phyloP scores from a whole-genome alignment of 306 rosid genomes.

The Nissolia schottii region DNA sequence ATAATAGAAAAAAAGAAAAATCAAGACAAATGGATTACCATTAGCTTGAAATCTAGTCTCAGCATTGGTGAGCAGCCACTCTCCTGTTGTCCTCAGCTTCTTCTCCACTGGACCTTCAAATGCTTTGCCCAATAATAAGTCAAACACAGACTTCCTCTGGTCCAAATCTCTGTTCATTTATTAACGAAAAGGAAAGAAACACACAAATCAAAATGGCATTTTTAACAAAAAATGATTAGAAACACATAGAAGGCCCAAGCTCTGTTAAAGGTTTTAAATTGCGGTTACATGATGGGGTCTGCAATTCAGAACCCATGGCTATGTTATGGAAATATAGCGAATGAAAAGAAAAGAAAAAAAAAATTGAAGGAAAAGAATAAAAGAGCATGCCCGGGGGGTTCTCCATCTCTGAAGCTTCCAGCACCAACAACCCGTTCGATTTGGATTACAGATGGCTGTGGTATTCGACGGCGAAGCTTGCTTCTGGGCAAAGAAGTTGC shows the following conservation, averaged over 20 bases:
- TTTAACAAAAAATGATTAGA: background rate
- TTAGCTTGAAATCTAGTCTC: conserved; percentile 47
- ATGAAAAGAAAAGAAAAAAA: background rate
- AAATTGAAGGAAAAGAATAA: no score
- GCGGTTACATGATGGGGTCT: no score
- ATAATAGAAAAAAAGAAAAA: background rate
- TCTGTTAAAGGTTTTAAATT: no score
- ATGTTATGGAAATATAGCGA: background rate
- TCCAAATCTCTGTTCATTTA: conserved; percentile 44
- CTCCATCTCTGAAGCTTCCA: conserved; percentile 79
- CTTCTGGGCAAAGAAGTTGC: background rate
- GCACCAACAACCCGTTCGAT: conserved; percentile 75
- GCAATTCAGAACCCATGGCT: background rate
- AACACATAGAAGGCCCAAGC: background rate
- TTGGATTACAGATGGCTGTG: conserved; percentile 50
- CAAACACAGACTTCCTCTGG: conserved; percentile 37
- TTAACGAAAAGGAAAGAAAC: background rate
- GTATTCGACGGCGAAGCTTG: conserved; percentile 23
- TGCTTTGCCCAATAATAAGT: conserved; percentile 40
- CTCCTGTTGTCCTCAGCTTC: conserved; percentile 70
- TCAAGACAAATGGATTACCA: conserved; percentile 19
- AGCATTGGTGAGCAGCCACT: conserved; percentile 47
- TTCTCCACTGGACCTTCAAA: conserved; percentile 66
- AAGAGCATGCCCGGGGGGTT: conserved; percentile 37
- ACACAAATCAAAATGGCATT: background rate